Percentiles rank a stretch among this genome's conserved stretches.
Conservation (phyloP, 2,329 filamentous ascomycete species). For the Fusarium sp. region DNA sequence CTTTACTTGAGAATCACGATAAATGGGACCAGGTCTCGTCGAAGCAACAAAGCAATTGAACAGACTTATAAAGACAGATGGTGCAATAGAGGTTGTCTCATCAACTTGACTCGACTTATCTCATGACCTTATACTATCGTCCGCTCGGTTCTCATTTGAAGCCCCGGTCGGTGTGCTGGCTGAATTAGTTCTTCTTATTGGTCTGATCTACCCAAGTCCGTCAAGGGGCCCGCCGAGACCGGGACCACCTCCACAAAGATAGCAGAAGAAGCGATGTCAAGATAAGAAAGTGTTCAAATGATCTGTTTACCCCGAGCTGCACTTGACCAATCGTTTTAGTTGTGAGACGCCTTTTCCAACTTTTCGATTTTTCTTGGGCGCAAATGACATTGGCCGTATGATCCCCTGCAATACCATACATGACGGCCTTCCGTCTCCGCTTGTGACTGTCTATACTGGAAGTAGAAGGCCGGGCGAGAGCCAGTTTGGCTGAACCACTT, state of each 20-base stretch:
- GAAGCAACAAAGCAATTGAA: background rate
- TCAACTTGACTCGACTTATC: slow-evolving; percentile 12
- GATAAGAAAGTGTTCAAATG: slow-evolving; percentile 14
- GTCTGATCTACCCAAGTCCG: background rate
- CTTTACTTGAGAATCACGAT: background rate
- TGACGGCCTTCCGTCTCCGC: slow-evolving; percentile 26
- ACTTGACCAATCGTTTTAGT: slow-evolving; percentile 10
- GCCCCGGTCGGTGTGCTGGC: slow-evolving; percentile 23
- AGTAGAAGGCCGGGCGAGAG: slow-evolving; percentile 32
- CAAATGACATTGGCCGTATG: slow-evolving; percentile 27
- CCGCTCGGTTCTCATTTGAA: slow-evolving; percentile 30
- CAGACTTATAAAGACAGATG: background rate
- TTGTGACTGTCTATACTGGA: slow-evolving; percentile 12
- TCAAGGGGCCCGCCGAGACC: slow-evolving; percentile 21
- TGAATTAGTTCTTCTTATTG: slow-evolving; percentile 26
- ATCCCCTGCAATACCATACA: slow-evolving; percentile 5
- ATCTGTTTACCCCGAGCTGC: background rate
- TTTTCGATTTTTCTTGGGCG: slow-evolving; percentile 21
- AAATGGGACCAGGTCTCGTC: background rate
- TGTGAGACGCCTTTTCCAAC: background rate
- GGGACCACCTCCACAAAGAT: slow-evolving; percentile 3
- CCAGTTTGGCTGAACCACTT: slow-evolving; percentile 6
- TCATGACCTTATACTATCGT: slow-evolving; percentile 13
- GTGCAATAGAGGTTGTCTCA: slow-evolving; percentile 9
- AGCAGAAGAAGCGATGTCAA: slow-evolving; percentile 8